Evolutionary conservation across 2,329 filamentous ascomycete genomes (phyloP).

Genomic region (Penicillium corylophilum): DNA sequence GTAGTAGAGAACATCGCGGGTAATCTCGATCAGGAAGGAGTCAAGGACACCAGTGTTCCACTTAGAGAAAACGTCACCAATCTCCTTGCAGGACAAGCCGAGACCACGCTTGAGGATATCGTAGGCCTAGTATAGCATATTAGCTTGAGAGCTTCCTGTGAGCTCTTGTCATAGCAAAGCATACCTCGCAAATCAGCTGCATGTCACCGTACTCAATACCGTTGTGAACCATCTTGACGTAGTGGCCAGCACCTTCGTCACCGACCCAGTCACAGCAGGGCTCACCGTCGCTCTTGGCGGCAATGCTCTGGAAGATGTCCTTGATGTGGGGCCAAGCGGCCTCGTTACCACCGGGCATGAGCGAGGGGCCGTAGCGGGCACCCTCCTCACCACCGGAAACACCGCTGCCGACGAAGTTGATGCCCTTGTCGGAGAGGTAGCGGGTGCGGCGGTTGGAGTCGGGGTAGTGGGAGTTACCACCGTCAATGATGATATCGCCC

Average conservation of each 20-base stretch:
- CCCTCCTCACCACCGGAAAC: constrained; percentile 99
- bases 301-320: constrained; percentile 97
- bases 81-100: constrained; percentile 85
- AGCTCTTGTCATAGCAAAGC: background rate
- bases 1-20: constrained; percentile 96
- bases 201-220: constrained; percentile 99
- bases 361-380: constrained; percentile 92
- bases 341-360: constrained; percentile 99
- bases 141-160: background rate
- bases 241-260: constrained; percentile 98
- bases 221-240: constrained; percentile 99
- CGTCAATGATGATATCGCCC: constrained; percentile 98
- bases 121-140: constrained; percentile 68
- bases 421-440: constrained; percentile 82
- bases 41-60: constrained; percentile 99
- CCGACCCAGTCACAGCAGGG: constrained; percentile 99
- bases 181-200: constrained; percentile 95
- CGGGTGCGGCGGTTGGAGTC: constrained; percentile 96
- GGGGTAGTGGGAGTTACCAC: constrained; percentile 98
- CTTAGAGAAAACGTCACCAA: constrained; percentile 87
- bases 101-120: constrained; percentile 99
- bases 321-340: constrained; percentile 98
- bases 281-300: constrained; percentile 96
- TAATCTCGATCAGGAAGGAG: constrained; percentile 99
- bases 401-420: constrained; percentile 94